A percentile compares a stretch with the other conserved stretches of the same genome.
Evolutionary conservation across 495 filamentous ascomycete genomes (phyloP).

Genomic region (Friedmanniomyces endolithicus): DNA sequence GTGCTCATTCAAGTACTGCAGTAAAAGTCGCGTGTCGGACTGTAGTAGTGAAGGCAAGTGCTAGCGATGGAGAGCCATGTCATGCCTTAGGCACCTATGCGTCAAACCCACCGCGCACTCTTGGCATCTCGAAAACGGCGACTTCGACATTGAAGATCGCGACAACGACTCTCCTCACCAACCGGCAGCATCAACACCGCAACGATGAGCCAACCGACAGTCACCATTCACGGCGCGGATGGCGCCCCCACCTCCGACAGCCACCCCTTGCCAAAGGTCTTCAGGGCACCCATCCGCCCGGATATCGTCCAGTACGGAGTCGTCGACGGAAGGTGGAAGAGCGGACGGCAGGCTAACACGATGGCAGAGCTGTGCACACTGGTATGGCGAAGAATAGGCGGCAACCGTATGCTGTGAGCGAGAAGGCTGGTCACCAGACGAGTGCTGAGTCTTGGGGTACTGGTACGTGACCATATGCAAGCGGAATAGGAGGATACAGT

Average conservation of each 20-base stretch:
- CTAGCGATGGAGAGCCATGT: too few species aligned
- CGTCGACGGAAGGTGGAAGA: background rate
- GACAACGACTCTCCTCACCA: background rate
- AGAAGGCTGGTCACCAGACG: constrained; percentile 99
- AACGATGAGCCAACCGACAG: constrained; percentile 91
- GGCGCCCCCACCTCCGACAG: constrained; percentile 78
- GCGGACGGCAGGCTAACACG: constrained; percentile 29
- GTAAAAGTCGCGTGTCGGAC: too few species aligned
- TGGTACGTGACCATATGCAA: constrained; percentile 51
- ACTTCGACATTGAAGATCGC: background rate
- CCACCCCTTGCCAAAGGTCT: constrained; percentile 84
- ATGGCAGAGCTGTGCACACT: constrained; percentile 68
- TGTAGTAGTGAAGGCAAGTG: too few species aligned
- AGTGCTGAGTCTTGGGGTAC: constrained; percentile 99
- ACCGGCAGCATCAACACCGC: constrained; percentile 25
- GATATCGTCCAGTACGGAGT: constrained; percentile 83
- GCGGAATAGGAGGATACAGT: too few species aligned
- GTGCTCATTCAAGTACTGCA: too few species aligned
- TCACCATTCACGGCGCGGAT: constrained; percentile 86
- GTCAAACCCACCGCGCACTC: background rate
- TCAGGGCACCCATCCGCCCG: constrained; percentile 89
- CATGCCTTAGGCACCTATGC: too few species aligned
- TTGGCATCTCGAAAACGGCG: background rate
- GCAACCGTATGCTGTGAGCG: constrained; percentile 98
- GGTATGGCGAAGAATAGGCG: constrained; percentile 99